Percentiles rank a stretch among this genome's conserved stretches.
These are phyloP conservation scores for Neonectria faginata DNA, from an alignment of 2,329 filamentous ascomycete species.

Conservation along the genomic window DNA sequence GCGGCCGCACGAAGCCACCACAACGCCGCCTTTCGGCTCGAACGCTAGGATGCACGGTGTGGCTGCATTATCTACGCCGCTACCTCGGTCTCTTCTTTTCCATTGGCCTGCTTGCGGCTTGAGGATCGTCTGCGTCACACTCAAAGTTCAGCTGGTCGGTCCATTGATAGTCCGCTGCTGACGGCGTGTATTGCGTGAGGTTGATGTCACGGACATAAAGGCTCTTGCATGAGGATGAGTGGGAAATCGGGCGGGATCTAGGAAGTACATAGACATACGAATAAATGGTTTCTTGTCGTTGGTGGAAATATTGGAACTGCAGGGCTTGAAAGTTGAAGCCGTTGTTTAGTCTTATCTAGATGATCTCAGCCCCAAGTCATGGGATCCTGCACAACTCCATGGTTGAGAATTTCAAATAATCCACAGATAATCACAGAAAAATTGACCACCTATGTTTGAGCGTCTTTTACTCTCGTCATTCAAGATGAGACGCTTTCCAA, in stretches of 20 bases:
- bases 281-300: neutral
- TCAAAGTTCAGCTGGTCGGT: slow-evolving; percentile 8
- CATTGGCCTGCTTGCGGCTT: neutral
- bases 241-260: neutral
- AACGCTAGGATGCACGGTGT: neutral
- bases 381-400: too few relatives aligned
- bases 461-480: too few relatives aligned
- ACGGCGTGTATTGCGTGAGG: slow-evolving; percentile 3
- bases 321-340: neutral
- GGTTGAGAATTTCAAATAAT: too few relatives aligned
- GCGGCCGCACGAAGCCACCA: neutral
- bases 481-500: too few relatives aligned
- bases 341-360: neutral
- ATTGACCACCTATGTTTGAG: too few relatives aligned
- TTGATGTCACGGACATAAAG: neutral
- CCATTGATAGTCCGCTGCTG: slow-evolving; percentile 28
- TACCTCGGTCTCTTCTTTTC: neutral
- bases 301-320: neutral
- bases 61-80: slow-evolving; percentile 4
- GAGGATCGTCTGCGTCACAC: neutral
- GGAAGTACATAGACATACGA: neutral
- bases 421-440: accelerated
- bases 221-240: neutral
- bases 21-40: neutral
- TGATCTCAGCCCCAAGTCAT: too few relatives aligned